Percentiles rank a stretch among this genome's conserved stretches.
Conservation (phyloP, 805 yeast genomes). For the Danielia reshetovae region DNA sequence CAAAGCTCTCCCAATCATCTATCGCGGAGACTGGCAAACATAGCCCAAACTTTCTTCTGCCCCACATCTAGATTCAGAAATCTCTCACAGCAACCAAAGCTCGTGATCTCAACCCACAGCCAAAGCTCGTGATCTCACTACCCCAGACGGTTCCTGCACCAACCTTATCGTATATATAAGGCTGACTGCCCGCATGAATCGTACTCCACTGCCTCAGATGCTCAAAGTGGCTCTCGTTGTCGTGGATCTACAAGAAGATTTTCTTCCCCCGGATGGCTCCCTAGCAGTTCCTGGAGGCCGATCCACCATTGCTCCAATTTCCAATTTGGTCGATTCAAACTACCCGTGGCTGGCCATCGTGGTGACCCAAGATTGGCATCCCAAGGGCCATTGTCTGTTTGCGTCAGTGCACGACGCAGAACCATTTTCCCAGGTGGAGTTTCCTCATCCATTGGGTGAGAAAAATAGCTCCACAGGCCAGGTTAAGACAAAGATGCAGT, state of each 20-base stretch:
- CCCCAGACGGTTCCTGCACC: no score
- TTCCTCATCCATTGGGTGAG: constrained; percentile 46
- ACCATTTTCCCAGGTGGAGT: constrained; percentile 50
- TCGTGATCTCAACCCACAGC: no score
- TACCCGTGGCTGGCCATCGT: constrained; percentile 61
- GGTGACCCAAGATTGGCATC: constrained; percentile 90
- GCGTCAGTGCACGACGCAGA: constrained; percentile 57
- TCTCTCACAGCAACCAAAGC: no score
- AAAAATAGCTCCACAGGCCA: constrained; percentile 22
- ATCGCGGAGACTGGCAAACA: no score
- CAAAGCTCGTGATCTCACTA: no score
- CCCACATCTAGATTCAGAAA: no score
- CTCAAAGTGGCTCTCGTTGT: constrained; percentile 59
- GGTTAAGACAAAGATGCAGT: constrained; percentile 32
- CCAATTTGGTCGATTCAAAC: constrained; percentile 35
- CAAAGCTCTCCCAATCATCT: no score
- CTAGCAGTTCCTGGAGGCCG: constrained; percentile 70
- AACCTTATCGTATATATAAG: no score
- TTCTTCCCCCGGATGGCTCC: constrained; percentile 73
- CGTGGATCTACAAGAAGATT: constrained; percentile 84
- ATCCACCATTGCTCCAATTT: constrained; percentile 49
- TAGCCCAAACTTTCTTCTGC: no score
- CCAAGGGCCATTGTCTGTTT: constrained; percentile 72
- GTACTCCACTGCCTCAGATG: no score
- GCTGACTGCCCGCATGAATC: no score